Evolutionary conservation across 2,329 filamentous ascomycete species (phyloP), one percentile per base, ranked within the genome.

Genomic region (Chaetomiaceae sp.): DNA sequence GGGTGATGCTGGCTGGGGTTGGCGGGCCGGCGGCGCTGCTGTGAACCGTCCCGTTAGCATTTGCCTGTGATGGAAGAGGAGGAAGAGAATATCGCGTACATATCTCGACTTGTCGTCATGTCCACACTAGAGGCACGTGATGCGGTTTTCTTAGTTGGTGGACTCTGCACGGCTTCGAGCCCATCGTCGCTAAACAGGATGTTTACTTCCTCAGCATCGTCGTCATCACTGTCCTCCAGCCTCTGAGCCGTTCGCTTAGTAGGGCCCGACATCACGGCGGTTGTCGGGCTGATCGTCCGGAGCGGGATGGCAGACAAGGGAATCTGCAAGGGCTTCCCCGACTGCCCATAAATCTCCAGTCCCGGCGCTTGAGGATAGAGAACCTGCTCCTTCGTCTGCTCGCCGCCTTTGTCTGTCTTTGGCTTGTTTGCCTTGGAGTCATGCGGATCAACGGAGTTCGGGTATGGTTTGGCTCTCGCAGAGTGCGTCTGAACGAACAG

Each of bases 401-500:
- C n/a, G 39, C 12, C n/a, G 14, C n/a, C 3, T 33, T 42, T 22
- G 2, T 17, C 19, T 10, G n/a, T 33, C 6, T 36, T 27, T 24
- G 9, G n/a, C n/a, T n/a, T n/a, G n/a, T n/a, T n/a, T n/a, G n/a
- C n/a, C n/a, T n/a, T n/a, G n/a, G n/a, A n/a, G n/a, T n/a, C n/a
- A n/a, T n/a, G n/a, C n/a, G n/a, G n/a, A n/a, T n/a, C n/a, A n/a
- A n/a, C n/a, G n/a, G n/a, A n/a, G n/a, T n/a, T n/a, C n/a, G n/a
- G n/a, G n/a, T n/a, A n/a, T n/a, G 20, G 26, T 38, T 24, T 17
- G 38, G 9, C 12, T 19, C 17, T 29, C 8, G 14, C 22, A 10
- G 44, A 3, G 14, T 12, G n/a, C 14, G 52, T 34, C 15, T 48
- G 33, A 11, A 72, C 79, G 55, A 95, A 86, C 2, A 96, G 72